phyloP scores from a whole-genome alignment of 1,284 basidiomycete species.

The Takashimella tepidaria region DNA sequence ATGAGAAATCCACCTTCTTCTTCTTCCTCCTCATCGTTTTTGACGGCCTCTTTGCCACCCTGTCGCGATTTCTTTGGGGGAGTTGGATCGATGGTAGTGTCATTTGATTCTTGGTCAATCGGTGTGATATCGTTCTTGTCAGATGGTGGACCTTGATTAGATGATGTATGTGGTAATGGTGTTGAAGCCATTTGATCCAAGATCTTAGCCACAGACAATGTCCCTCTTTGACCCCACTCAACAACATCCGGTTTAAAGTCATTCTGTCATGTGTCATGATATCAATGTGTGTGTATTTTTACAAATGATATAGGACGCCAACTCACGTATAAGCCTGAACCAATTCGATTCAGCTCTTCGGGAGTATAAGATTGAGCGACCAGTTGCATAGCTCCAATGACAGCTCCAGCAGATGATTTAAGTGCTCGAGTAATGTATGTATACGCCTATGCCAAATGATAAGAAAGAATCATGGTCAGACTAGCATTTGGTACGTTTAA shows the following conservation, averaged over 20 bases:
- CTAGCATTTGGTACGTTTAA: background rate
- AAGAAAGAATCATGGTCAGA: background rate
- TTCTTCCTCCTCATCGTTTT: constrained; percentile 4
- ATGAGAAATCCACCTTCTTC: constrained; percentile 28
- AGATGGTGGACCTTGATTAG: too few relatives aligned
- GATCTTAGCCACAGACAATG: constrained; percentile 35
- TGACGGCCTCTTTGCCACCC: constrained; percentile 5
- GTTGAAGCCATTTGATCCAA: constrained; percentile 30
- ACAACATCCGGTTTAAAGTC: constrained; percentile 47
- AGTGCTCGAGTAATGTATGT: constrained; percentile 76
- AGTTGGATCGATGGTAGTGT: too few relatives aligned
- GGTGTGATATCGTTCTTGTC: too few relatives aligned
- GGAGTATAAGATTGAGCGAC: constrained; percentile 64
- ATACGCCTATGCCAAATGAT: constrained; percentile 53
- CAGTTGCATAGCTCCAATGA: constrained; percentile 74
- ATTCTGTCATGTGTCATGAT: constrained; percentile 25
- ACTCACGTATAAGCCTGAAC: constrained; percentile 63
- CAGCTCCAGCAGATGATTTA: constrained; percentile 64
- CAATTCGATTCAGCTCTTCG: constrained; percentile 62
- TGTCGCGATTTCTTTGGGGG: too few relatives aligned
- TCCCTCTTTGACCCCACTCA: constrained; percentile 45
- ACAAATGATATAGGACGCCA: background rate
- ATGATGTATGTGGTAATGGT: background rate
- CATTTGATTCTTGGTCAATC: too few relatives aligned
- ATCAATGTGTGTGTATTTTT: background rate